phyloP scores from a whole-genome alignment of 2,329 filamentous ascomycete genomes.

The Coniella lustricola region DNA sequence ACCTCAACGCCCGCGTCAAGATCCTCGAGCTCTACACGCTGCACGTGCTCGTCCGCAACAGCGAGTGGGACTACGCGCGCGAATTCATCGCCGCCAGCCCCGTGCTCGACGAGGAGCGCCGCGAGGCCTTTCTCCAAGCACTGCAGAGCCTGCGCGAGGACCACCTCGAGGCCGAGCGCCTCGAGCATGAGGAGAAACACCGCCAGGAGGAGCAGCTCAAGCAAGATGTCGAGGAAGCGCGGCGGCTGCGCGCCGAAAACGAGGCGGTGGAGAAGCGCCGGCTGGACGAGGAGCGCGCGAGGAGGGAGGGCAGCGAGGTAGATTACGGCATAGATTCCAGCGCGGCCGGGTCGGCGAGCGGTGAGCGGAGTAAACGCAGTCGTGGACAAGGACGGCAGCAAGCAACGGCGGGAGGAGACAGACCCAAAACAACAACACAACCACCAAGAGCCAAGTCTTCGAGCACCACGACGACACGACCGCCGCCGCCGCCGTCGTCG shows the following conservation, averaged over 20 bases:
- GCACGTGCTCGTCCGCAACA: constrained; percentile 86
- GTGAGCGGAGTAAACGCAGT: constrained; percentile 9
- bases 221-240: constrained; percentile 50
- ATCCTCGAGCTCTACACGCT: constrained; percentile 93
- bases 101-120: constrained; percentile 83
- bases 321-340: constrained; percentile 62
- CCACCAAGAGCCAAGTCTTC: too few relatives aligned
- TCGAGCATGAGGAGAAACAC: constrained; percentile 51
- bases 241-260: constrained; percentile 49
- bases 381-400: constrained; percentile 2
- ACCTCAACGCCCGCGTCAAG: constrained; percentile 78
- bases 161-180: constrained; percentile 63
- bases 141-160: constrained; percentile 80
- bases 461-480: constrained; percentile 3
- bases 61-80: constrained; percentile 91
- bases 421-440: constrained; percentile 7
- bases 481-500: too few relatives aligned
- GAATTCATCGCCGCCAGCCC: constrained; percentile 85
- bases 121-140: constrained; percentile 82
- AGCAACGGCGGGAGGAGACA: constrained; percentile 10
- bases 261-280: constrained; percentile 47
- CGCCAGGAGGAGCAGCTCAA: constrained; percentile 51
- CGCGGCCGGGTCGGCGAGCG: constrained; percentile 28
- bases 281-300: constrained; percentile 46
- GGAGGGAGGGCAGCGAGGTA: constrained; percentile 49